A percentile compares a stretch with the other conserved stretches of the same genome.
Evolutionary conservation across 768 basidiomycete species (phyloP).

Genomic region (Pholiota conissans): DNA sequence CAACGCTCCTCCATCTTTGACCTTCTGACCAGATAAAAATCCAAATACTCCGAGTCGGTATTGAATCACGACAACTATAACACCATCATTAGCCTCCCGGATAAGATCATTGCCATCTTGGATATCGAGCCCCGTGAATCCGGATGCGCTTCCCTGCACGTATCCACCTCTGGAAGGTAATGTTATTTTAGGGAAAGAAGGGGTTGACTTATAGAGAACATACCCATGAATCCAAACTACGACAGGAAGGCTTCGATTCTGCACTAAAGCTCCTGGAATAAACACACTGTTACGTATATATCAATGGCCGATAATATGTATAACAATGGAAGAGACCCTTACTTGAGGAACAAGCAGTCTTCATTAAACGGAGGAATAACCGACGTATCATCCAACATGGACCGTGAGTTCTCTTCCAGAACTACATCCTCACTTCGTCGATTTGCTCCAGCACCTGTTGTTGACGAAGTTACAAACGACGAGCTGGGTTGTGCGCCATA

Average conservation of each 20-base stretch:
- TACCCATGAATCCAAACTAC: slow-evolving; percentile 47
- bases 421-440: neutral
- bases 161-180: slow-evolving; percentile 29
- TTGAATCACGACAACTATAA: slow-evolving; percentile 38
- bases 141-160: slow-evolving; percentile 25
- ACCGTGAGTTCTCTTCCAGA: no score
- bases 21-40: slow-evolving; percentile 42
- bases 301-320: no score
- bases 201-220: slow-evolving; percentile 5
- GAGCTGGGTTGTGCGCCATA: slow-evolving; percentile 29
- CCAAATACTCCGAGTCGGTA: slow-evolving; percentile 45
- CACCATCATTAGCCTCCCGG: slow-evolving; percentile 29
- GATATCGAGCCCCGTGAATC: no score
- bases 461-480: slow-evolving; percentile 25
- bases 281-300: slow-evolving; percentile 33
- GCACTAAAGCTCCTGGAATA: slow-evolving; percentile 32
- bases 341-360: slow-evolving; percentile 45
- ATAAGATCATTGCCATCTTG: slow-evolving; percentile 36
- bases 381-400: no score
- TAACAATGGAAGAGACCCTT: neutral
- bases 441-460: neutral
- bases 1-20: slow-evolving; percentile 40
- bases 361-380: slow-evolving; percentile 24
- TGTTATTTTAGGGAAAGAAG: neutral
- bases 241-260: slow-evolving; percentile 31